Evolutionary conservation across 176 grass and related monocot genomes (phyloP).

Genomic region (Carex pumila): DNA sequence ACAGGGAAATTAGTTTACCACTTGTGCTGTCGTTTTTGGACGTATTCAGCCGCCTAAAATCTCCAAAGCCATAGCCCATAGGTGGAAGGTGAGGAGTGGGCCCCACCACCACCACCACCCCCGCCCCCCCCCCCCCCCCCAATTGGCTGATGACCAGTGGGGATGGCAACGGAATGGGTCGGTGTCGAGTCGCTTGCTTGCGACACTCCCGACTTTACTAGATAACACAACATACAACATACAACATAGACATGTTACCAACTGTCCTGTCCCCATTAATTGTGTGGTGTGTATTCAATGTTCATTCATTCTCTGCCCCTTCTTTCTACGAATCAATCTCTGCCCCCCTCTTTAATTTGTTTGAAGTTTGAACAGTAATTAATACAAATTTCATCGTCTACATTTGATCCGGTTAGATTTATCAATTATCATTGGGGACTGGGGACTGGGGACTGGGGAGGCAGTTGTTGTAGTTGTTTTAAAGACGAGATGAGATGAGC

Average conservation of each 20-base stretch:
- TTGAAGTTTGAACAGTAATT: too few relatives aligned
- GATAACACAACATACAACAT: not conserved
- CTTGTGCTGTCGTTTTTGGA: not conserved
- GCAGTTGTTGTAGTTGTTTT: not conserved
- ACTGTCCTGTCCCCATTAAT: too few relatives aligned
- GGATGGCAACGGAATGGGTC: not conserved
- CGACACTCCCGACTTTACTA: not conserved
- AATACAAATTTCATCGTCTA: too few relatives aligned
- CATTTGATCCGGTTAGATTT: too few relatives aligned
- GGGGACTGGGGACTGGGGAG: too few relatives aligned
- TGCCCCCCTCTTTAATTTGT: too few relatives aligned
- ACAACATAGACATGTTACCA: conserved; percentile 15
- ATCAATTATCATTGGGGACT: too few relatives aligned
- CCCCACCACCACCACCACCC: too few relatives aligned
- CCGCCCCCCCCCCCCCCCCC: too few relatives aligned
- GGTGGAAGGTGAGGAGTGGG: too few relatives aligned
- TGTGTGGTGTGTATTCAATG: not conserved
- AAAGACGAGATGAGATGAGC: not conserved
- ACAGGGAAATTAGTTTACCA: not conserved
- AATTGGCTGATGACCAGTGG: not conserved
- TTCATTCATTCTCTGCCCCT: too few relatives aligned
- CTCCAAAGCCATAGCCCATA: not conserved
- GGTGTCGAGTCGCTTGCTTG: conserved; percentile 2
- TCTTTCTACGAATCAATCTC: too few relatives aligned
- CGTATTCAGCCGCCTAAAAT: conserved; percentile 1